phyloP scores from a whole-genome alignment of 1,284 basidiomycete genomes.

The Trichosporon sp. region DNA sequence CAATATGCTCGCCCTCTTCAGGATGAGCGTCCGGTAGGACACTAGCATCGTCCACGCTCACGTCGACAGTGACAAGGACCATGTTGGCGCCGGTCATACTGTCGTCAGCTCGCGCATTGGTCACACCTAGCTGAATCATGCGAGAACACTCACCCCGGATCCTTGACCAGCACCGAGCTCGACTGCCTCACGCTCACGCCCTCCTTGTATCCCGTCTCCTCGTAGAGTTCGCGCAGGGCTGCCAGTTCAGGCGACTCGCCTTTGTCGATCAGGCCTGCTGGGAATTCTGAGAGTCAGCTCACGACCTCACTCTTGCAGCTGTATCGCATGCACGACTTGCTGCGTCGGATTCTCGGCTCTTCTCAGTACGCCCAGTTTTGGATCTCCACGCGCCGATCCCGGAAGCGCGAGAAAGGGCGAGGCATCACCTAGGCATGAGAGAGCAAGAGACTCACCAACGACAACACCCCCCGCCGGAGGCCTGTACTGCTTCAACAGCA shows the following conservation, averaged over 20 bases:
- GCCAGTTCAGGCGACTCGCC: constrained; percentile 65
- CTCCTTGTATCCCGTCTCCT: constrained; percentile 75
- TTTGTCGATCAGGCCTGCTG: constrained; percentile 78
- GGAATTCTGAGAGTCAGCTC: constrained; percentile 58
- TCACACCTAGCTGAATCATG: background rate
- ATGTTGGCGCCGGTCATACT: constrained; percentile 52
- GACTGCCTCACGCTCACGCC: constrained; percentile 55
- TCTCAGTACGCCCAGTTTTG: too few relatives aligned
- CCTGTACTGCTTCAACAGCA: constrained; percentile 82
- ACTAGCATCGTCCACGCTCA: constrained; percentile 38
- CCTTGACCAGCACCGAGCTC: constrained; percentile 62
- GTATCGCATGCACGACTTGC: too few relatives aligned
- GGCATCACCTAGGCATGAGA: too few relatives aligned
- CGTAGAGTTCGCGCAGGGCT: constrained; percentile 76
- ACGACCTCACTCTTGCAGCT: background rate
- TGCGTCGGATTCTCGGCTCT: too few relatives aligned
- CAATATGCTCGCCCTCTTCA: constrained; percentile 69
- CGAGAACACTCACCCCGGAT: constrained; percentile 56
- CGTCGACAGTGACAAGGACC: constrained; percentile 29
- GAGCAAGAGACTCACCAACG: constrained; percentile 57
- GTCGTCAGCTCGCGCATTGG: background rate
- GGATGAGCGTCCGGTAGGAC: background rate
- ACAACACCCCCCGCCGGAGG: constrained; percentile 69
- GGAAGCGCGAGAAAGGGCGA: too few relatives aligned
- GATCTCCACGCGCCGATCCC: too few relatives aligned